Evolutionary conservation across 129 eudicot species (phyloP).

Genomic region (Flaveria sonorensis): DNA sequence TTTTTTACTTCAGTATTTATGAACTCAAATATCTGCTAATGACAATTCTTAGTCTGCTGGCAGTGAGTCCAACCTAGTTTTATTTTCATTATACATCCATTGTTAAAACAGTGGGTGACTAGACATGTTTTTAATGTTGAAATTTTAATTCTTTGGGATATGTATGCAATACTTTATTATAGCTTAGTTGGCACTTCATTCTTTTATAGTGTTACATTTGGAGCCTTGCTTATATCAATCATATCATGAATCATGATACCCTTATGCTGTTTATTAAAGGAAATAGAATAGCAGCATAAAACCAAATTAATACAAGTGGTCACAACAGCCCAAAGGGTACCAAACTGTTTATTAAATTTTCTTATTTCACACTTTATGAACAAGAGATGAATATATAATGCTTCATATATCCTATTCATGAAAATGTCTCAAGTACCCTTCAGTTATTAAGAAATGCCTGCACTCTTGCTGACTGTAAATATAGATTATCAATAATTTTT

Average conservation of each 20-base stretch:
- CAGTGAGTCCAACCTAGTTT: background rate
- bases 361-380: background rate
- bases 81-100: background rate
- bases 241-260: background rate
- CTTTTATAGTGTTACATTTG: constrained; percentile 7
- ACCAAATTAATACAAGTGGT: background rate
- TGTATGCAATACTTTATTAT: background rate
- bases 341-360: background rate
- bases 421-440: background rate
- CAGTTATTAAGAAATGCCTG: background rate
- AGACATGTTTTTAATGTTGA: no score
- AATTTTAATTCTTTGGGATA: background rate
- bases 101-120: no score
- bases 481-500: background rate
- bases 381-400: background rate
- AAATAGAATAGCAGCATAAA: background rate
- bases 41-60: background rate
- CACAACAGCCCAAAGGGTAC: background rate
- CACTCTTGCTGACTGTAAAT: background rate
- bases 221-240: background rate
- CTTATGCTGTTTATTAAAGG: no score
- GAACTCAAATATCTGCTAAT: background rate
- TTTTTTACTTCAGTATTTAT: background rate
- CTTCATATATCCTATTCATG: background rate
- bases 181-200: background rate